A percentile compares a stretch with the other conserved stretches of the same genome.
These are phyloP conservation scores for Sporisorium exsertum DNA, from an alignment of 1,284 basidiomycete genomes.

Conservation along the genomic window DNA sequence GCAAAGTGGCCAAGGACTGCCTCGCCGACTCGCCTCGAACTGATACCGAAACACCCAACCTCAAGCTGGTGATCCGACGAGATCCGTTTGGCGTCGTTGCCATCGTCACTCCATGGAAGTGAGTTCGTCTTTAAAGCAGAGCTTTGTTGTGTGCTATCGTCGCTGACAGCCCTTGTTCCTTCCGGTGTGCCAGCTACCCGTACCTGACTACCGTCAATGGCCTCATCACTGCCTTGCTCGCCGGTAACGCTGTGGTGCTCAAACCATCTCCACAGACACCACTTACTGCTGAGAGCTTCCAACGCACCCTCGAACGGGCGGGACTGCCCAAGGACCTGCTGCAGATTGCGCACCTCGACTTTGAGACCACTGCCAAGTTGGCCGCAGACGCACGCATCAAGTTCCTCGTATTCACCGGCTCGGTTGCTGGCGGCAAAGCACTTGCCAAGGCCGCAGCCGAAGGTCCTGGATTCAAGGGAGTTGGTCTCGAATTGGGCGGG, in stretches of 20 bases:
- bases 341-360: slow-evolving; percentile 83
- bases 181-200: slow-evolving; percentile 71
- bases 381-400: slow-evolving; percentile 79
- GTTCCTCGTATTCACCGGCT: slow-evolving; percentile 92
- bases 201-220: slow-evolving; percentile 76
- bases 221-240: slow-evolving; percentile 73
- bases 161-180: neutral
- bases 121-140: neutral
- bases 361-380: slow-evolving; percentile 76
- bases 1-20: slow-evolving; percentile 81
- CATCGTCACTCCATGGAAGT: slow-evolving; percentile 87
- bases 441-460: slow-evolving; percentile 76
- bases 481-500: slow-evolving; percentile 82
- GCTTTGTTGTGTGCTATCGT: no score
- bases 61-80: slow-evolving; percentile 83
- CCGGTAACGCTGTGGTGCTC: slow-evolving; percentile 86
- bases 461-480: slow-evolving; percentile 79
- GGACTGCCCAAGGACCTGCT: slow-evolving; percentile 82
- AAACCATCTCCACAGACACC: slow-evolving; percentile 97
- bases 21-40: slow-evolving; percentile 81
- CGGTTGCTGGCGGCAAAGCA: slow-evolving; percentile 77
- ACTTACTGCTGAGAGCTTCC: slow-evolving; percentile 83
- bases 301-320: slow-evolving; percentile 77
- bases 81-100: slow-evolving; percentile 88
- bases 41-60: slow-evolving; percentile 83